phyloP scores from a whole-genome alignment of 2,329 filamentous ascomycete species.

The Nemania sp. region DNA sequence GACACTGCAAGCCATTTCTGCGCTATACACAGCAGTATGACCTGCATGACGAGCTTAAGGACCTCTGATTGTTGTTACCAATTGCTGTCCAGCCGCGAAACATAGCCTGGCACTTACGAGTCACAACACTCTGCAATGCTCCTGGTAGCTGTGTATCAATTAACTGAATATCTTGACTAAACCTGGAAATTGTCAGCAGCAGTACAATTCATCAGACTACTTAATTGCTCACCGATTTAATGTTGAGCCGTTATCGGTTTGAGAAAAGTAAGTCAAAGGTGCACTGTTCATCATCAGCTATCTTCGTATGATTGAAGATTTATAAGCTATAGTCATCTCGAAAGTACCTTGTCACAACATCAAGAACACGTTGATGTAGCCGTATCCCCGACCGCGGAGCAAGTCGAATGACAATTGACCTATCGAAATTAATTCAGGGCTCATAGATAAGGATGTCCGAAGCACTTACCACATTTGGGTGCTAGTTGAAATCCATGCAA shows the following conservation, averaged over 20 bases:
- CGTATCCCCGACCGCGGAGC: constrained; percentile 43
- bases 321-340: neutral
- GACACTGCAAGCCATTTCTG: constrained; percentile 50
- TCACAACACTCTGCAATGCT: constrained; percentile 39
- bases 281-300: constrained; percentile 37
- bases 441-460: neutral
- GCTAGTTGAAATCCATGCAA: constrained; percentile 45
- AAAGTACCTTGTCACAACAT: constrained; percentile 32
- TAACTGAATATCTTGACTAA: constrained; percentile 49
- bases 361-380: constrained; percentile 40
- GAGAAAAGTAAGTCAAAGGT: constrained; percentile 45
- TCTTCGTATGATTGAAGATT: neutral
- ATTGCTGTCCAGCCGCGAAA: neutral
- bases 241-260: constrained; percentile 45
- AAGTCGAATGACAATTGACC: constrained; percentile 40
- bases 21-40: constrained; percentile 48
- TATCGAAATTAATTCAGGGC: constrained; percentile 23
- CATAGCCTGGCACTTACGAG: constrained; percentile 39
- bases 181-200: constrained; percentile 34
- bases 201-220: neutral
- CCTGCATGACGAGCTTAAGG: constrained; percentile 47
- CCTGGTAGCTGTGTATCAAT: constrained; percentile 48
- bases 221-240: constrained; percentile 42
- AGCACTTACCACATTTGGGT: constrained; percentile 41
- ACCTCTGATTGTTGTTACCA: constrained; percentile 37